A percentile compares a stretch with the other conserved stretches of the same genome.
These are phyloP conservation scores for Aspergillus sclerotialis DNA, from an alignment of 2,329 filamentous ascomycete species.

Conservation along the genomic window DNA sequence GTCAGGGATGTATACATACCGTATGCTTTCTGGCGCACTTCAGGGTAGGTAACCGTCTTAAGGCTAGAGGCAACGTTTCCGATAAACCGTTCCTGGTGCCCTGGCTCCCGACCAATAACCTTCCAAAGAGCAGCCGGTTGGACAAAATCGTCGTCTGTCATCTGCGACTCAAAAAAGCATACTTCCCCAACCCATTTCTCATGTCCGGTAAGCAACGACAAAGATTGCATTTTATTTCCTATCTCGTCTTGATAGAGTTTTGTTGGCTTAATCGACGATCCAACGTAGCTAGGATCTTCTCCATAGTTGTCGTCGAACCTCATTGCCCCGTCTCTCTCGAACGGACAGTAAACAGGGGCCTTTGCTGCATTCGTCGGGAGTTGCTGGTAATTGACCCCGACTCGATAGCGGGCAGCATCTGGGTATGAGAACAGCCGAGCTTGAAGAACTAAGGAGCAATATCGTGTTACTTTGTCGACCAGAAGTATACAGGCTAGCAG, in stretches of 20 bases:
- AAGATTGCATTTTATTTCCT: conserved; percentile 4
- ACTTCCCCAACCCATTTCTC: conserved; percentile 24
- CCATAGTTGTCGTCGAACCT: conserved; percentile 49
- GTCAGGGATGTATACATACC: conserved; percentile 12
- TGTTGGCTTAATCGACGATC: conserved; percentile 21
- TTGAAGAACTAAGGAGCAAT: conserved; percentile 44
- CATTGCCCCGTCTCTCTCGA: conserved; percentile 35
- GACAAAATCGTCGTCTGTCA: conserved; percentile 21
- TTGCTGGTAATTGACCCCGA: conserved; percentile 37
- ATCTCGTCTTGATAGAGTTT: conserved; percentile 10
- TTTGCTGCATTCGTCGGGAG: conserved; percentile 34
- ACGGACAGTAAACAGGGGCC: conserved; percentile 44
- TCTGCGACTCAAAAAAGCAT: conserved; percentile 10
- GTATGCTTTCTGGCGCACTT: conserved; percentile 21
- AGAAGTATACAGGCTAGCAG: too few species aligned
- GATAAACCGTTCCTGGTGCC: conserved; percentile 26
- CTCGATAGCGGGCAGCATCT: conserved; percentile 42
- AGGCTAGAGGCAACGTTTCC: conserved; percentile 20
- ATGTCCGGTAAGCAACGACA: conserved; percentile 19
- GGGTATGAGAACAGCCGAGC: conserved; percentile 56
- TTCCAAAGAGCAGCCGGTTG: conserved; percentile 25
- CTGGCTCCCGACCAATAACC: conserved; percentile 22
- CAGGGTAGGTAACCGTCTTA: conserved; percentile 10
- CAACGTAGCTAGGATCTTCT: conserved; percentile 50
- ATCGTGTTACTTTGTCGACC: too few species aligned